Conservation (phyloP, 768 basidiomycete species). For the Trametes coccinea region DNA sequence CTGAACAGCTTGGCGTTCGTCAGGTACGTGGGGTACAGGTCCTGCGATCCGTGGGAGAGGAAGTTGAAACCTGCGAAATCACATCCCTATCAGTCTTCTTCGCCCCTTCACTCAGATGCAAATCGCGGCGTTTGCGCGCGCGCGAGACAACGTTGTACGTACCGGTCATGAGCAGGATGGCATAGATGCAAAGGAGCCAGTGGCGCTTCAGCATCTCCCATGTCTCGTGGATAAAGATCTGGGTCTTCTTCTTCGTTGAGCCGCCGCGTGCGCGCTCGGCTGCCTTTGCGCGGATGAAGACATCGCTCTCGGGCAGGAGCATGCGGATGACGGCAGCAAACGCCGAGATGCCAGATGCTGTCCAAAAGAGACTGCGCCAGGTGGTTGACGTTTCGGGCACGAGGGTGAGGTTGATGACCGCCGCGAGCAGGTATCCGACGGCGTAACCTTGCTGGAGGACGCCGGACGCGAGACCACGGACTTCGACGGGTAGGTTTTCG, state of each 20-base stretch:
- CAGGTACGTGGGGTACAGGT: slow-evolving; percentile 82
- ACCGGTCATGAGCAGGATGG: slow-evolving; percentile 77
- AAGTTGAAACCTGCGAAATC: slow-evolving; percentile 46
- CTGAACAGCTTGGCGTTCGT: slow-evolving; percentile 61
- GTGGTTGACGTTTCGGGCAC: slow-evolving; percentile 36
- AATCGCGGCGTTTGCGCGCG: background rate
- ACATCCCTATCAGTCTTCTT: slow-evolving; percentile 7
- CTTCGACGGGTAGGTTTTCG: slow-evolving; percentile 85
- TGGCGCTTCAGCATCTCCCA: slow-evolving; percentile 76
- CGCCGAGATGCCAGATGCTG: slow-evolving; percentile 65
- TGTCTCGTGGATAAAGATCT: slow-evolving; percentile 71
- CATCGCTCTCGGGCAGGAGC: slow-evolving; percentile 73
- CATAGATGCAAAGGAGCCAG: slow-evolving; percentile 84
- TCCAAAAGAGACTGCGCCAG: slow-evolving; percentile 87
- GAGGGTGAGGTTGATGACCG: slow-evolving; percentile 75
- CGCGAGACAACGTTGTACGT: slow-evolving; percentile 5
- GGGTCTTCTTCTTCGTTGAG: slow-evolving; percentile 52
- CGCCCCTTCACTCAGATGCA: background rate
- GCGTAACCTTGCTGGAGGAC: slow-evolving; percentile 90
- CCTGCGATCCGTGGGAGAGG: slow-evolving; percentile 55
- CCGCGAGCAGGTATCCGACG: slow-evolving; percentile 81
- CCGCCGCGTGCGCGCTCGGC: slow-evolving; percentile 46
- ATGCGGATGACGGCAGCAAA: slow-evolving; percentile 69
- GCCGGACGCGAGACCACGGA: slow-evolving; percentile 83
- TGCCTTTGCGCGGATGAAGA: slow-evolving; percentile 67